Evolutionary conservation across 1,284 basidiomycete species (phyloP).

Genomic region (Sporisorium iseilematis-ciliati): DNA sequence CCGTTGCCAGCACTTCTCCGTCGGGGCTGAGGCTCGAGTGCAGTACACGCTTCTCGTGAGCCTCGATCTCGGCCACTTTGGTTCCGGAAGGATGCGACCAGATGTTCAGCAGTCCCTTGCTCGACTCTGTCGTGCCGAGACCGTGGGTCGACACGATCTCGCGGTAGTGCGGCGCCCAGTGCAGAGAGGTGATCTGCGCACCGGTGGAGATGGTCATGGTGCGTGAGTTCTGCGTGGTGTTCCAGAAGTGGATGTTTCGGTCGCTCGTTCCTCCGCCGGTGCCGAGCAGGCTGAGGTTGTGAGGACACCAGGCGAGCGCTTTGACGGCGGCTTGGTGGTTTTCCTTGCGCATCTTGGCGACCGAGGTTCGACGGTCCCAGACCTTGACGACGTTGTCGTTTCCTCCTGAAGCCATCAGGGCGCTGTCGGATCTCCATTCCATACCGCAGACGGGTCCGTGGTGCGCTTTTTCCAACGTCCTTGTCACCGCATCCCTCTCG

Average conservation of each 20-base stretch:
- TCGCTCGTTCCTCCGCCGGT: slow-evolving; percentile 95
- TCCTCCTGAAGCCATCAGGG: slow-evolving; percentile 90
- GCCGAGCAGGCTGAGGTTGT: slow-evolving; percentile 91
- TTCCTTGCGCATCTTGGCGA: slow-evolving; percentile 92
- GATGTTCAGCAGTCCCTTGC: slow-evolving; percentile 60
- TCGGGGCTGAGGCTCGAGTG: slow-evolving; percentile 65
- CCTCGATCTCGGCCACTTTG: slow-evolving; percentile 64
- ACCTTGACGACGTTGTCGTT: slow-evolving; percentile 96
- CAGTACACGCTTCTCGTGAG: slow-evolving; percentile 65
- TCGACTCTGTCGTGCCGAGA: slow-evolving; percentile 55
- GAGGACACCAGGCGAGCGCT: slow-evolving; percentile 96
- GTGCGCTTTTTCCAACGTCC: slow-evolving; percentile 65
- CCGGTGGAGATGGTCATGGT: slow-evolving; percentile 64
- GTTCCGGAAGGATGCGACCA: slow-evolving; percentile 66
- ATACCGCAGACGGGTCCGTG: slow-evolving; percentile 65
- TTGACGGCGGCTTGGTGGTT: slow-evolving; percentile 67
- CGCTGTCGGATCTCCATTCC: slow-evolving; percentile 71
- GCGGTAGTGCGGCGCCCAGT: slow-evolving; percentile 89
- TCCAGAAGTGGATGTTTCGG: slow-evolving; percentile 91
- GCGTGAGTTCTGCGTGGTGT: slow-evolving; percentile 65
- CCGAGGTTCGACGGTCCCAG: slow-evolving; percentile 87
- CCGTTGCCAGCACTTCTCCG: slow-evolving; percentile 66
- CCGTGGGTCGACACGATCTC: slow-evolving; percentile 94
- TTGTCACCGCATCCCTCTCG: slow-evolving; percentile 57
- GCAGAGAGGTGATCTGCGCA: slow-evolving; percentile 90